Percentiles rank a stretch among this genome's conserved stretches.
Conservation (phyloP, 805 yeast genomes). For the Alloascoidea africana region DNA sequence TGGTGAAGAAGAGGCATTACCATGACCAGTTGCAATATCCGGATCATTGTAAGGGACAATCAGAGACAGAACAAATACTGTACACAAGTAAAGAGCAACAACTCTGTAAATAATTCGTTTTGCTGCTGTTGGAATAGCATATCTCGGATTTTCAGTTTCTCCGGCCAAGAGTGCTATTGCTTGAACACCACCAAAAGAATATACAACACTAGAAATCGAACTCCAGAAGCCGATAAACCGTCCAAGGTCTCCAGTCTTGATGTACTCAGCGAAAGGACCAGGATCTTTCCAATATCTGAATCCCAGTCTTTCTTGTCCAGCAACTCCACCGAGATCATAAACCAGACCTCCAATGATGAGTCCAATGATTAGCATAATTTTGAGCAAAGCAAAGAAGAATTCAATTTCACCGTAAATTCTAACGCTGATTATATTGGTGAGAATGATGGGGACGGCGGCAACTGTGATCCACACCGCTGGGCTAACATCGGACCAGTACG, state of each 20-base stretch:
- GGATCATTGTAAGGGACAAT: conserved; percentile 48
- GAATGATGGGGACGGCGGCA: conserved; percentile 26
- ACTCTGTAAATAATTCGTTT: conserved; percentile 58
- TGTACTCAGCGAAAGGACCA: conserved; percentile 40
- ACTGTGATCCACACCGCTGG: conserved; percentile 39
- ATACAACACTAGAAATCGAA: conserved; percentile 51
- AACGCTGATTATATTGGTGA: conserved; percentile 30
- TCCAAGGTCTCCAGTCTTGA: conserved; percentile 31
- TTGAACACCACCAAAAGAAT: conserved; percentile 61
- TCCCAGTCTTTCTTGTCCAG: conserved; percentile 57
- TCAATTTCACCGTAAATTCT: conserved; percentile 27
- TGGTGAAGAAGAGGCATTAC: conserved; percentile 64
- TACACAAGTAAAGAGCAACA: conserved; percentile 41
- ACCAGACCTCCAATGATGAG: conserved; percentile 46
- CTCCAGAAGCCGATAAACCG: conserved; percentile 45
- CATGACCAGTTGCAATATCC: conserved; percentile 29
- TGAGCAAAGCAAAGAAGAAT: conserved; percentile 47
- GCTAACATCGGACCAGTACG: conserved; percentile 35
- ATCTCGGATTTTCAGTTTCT: conserved; percentile 56
- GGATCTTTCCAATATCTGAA: conserved; percentile 58
- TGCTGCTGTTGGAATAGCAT: conserved; percentile 56
- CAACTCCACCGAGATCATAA: conserved; percentile 64
- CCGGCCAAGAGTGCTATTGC: conserved; percentile 58
- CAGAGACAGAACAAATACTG: conserved; percentile 52
- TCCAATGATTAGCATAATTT: conserved; percentile 52